Percentiles rank a stretch among this genome's conserved stretches.
Conservation (phyloP, 2,329 filamentous ascomycete species). For the Penicillium sclerotiorum region DNA sequence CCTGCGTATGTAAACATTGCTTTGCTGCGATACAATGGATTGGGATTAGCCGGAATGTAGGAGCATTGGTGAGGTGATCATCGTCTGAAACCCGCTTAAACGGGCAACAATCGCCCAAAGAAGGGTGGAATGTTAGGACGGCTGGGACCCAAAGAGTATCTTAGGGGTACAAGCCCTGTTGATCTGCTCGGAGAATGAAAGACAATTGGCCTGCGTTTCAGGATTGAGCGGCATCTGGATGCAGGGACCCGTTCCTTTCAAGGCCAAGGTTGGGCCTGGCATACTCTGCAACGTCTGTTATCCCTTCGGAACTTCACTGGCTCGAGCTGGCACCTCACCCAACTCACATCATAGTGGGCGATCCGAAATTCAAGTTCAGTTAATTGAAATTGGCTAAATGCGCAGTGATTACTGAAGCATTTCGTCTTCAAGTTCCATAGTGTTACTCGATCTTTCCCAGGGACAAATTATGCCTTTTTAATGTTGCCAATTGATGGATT, state of each 20-base stretch:
- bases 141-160: background rate
- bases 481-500: too few species aligned
- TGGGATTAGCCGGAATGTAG: constrained; percentile 4
- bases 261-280: constrained; percentile 8
- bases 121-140: constrained; percentile 20
- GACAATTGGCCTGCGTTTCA: background rate
- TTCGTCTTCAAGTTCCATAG: too few species aligned
- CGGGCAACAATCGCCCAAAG: background rate
- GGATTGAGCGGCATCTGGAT: constrained; percentile 5
- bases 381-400: too few species aligned
- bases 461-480: too few species aligned
- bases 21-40: background rate
- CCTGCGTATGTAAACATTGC: constrained; percentile 12
- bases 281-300: constrained; percentile 7
- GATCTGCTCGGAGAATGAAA: constrained; percentile 1
- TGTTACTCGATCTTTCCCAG: too few species aligned
- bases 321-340: background rate
- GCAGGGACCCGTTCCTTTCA: constrained; percentile 2
- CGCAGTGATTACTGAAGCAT: too few species aligned
- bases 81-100: background rate
- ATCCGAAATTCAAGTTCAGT: background rate
- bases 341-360: background rate
- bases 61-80: background rate
- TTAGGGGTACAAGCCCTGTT: background rate
- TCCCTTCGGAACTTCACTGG: background rate